Evolutionary conservation across 1,284 basidiomycete species (phyloP).

Genomic region (Somion occarium): DNA sequence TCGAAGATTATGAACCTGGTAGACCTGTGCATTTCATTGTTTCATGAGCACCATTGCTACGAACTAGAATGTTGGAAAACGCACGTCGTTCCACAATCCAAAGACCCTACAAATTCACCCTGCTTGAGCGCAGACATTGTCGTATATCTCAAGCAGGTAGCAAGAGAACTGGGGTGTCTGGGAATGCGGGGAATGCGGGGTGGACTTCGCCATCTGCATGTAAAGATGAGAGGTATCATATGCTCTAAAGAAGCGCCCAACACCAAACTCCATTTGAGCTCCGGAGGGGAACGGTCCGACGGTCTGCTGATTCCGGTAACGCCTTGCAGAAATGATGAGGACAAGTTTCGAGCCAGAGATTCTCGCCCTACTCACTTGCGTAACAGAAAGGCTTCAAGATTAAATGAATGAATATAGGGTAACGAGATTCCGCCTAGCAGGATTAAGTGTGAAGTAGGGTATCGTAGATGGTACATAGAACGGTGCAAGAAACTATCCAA

Average conservation of each 20-base stretch:
- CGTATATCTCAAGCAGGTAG: constrained; percentile 10
- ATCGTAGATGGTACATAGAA: background rate
- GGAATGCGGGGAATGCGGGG: constrained; percentile 6
- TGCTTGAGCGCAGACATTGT: constrained; percentile 42
- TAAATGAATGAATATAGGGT: background rate
- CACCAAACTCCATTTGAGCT: too few relatives aligned
- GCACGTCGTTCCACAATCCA: constrained; percentile 93
- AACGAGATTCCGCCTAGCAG: too few relatives aligned
- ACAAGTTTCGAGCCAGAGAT: too few relatives aligned
- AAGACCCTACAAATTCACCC: constrained; percentile 80
- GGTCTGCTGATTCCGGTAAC: too few relatives aligned
- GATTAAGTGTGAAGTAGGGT: background rate
- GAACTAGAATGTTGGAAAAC: constrained; percentile 25
- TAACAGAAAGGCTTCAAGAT: too few relatives aligned
- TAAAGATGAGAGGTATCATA: constrained; percentile 11
- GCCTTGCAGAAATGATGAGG: too few relatives aligned
- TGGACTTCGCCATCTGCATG: constrained; percentile 5
- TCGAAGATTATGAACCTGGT: constrained; percentile 95
- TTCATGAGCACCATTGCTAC: background rate
- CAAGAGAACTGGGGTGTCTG: constrained; percentile 1
- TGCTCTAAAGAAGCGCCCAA: constrained; percentile 4
- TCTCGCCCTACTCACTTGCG: too few relatives aligned
- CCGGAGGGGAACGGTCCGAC: too few relatives aligned
- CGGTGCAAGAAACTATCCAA: too few relatives aligned
- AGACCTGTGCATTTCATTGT: constrained; percentile 51